Percentiles rank a stretch among this genome's conserved stretches.
These are phyloP conservation scores for Aspergillus kassunensis DNA, from an alignment of 495 filamentous ascomycete species.

Conservation along the genomic window DNA sequence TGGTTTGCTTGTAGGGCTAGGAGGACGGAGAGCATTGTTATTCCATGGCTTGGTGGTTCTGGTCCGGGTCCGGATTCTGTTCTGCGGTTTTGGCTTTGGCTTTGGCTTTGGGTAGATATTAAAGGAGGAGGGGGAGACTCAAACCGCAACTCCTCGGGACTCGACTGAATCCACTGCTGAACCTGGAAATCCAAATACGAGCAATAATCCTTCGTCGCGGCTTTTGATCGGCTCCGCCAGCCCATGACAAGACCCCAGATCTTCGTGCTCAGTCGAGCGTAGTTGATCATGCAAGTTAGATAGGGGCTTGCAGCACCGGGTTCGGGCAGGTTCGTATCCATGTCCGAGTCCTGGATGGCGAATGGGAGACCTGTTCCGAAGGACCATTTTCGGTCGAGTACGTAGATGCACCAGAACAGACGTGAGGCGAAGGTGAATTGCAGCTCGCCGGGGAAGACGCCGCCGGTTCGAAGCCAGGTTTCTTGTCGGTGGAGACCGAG, in stretches of 20 bases:
- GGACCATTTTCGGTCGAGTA: constrained; percentile 75
- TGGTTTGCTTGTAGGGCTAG: constrained; percentile 70
- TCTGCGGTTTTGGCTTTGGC: too few relatives aligned
- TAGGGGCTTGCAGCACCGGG: constrained; percentile 46
- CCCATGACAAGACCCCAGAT: constrained; percentile 62
- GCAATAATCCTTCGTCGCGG: constrained; percentile 57
- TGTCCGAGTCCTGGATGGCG: constrained; percentile 73
- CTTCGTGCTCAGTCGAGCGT: constrained; percentile 67
- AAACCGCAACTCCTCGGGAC: constrained; percentile 53
- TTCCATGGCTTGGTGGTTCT: constrained; percentile 13
- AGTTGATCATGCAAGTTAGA: constrained; percentile 55
- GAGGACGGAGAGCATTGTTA: constrained; percentile 44
- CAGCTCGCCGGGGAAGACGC: constrained; percentile 51
- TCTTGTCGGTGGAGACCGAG: constrained; percentile 74
- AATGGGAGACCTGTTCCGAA: constrained; percentile 79
- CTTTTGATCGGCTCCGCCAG: constrained; percentile 43
- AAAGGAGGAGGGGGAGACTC: constrained; percentile 26
- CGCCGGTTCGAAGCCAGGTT: constrained; percentile 57
- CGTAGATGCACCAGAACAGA: constrained; percentile 80
- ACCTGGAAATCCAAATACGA: constrained; percentile 70
- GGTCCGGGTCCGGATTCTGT: too few relatives aligned
- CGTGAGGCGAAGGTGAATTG: constrained; percentile 60
- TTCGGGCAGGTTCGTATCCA: constrained; percentile 69
- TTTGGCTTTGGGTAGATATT: too few relatives aligned
- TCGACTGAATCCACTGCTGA: constrained; percentile 67